These are phyloP conservation scores for Tillandsia leiboldiana DNA, from an alignment of 176 grass and related monocot genomes.

Conservation along the genomic window DNA sequence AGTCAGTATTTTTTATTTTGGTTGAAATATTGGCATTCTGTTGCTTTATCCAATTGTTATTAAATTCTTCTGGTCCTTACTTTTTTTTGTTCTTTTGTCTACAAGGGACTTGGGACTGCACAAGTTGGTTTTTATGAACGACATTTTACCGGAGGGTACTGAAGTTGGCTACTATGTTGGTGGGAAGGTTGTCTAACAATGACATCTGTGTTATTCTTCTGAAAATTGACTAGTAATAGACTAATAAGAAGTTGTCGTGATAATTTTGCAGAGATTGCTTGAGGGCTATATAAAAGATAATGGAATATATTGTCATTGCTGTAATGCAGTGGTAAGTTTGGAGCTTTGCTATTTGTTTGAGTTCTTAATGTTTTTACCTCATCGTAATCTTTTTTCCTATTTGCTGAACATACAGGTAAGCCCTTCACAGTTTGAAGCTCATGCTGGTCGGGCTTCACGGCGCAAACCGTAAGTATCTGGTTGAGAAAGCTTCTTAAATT, in stretches of 20 bases:
- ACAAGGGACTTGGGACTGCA: conserved; percentile 54
- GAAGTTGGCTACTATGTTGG: conserved; percentile 76
- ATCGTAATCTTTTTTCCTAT: conserved; percentile 11
- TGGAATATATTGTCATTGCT: conserved; percentile 94
- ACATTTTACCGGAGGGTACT: conserved; percentile 52
- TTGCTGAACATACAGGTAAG: conserved; percentile 61
- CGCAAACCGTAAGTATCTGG: conserved; percentile 78
- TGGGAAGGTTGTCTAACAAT: conserved; percentile 50
- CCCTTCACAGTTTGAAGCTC: conserved; percentile 93
- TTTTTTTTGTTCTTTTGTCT: conserved; percentile 18
- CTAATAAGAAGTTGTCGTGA: conserved; percentile 18
- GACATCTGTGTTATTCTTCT: neutral
- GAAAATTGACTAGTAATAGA: neutral
- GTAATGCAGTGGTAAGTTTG: conserved; percentile 61
- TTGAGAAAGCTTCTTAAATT: neutral
- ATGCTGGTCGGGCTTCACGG: conserved; percentile 79
- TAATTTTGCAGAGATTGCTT: conserved; percentile 62
- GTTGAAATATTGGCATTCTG: conserved; percentile 1
- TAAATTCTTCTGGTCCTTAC: conserved; percentile 1
- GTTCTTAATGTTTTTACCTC: conserved; percentile 3
- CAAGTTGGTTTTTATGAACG: conserved; percentile 74
- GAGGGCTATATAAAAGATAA: conserved; percentile 85
- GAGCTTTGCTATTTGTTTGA: conserved; percentile 7
- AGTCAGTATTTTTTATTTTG: conserved; percentile 24
- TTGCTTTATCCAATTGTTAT: conserved; percentile 7